Conservation (phyloP, 225 moss, liverwort and hornwort species). For the Pleurozium schreberi region DNA sequence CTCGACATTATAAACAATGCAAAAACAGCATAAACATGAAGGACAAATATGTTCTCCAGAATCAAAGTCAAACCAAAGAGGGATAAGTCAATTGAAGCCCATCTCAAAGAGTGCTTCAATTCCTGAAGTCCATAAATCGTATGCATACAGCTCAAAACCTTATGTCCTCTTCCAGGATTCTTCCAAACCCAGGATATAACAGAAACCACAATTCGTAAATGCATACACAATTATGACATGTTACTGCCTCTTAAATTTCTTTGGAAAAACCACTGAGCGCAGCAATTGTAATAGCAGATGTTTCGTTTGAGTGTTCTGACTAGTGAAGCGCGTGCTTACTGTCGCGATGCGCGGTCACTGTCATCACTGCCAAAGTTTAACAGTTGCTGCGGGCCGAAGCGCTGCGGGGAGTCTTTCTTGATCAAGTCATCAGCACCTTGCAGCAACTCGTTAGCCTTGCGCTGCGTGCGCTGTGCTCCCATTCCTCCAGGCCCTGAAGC, state of each 20-base stretch:
- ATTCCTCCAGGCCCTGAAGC: constrained; percentile 16
- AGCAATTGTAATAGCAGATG: not conserved
- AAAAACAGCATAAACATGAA: no score
- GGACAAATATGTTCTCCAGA: not conserved
- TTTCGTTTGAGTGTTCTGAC: not conserved
- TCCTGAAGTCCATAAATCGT: not conserved
- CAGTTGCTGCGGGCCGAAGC: constrained; percentile 23
- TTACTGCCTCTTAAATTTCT: no score
- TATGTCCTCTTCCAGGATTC: not conserved
- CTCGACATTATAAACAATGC: not conserved
- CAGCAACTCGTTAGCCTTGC: constrained; percentile 33
- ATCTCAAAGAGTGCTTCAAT: not conserved
- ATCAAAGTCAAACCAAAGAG: not conserved
- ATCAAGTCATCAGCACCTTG: constrained; percentile 21
- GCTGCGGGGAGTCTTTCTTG: constrained; percentile 38
- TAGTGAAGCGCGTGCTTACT: constrained; percentile 4
- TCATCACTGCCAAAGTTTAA: constrained; percentile 1
- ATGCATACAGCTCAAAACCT: not conserved
- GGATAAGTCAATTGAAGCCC: not conserved
- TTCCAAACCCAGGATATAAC: not conserved
- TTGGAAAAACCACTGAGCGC: not conserved
- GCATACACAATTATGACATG: not conserved
- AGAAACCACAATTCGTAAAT: not conserved
- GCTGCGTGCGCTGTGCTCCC: constrained; percentile 20
- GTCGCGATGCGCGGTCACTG: not conserved